Evolutionary conservation across 306 rosid species (phyloP).

Genomic region (Corylus americana): DNA sequence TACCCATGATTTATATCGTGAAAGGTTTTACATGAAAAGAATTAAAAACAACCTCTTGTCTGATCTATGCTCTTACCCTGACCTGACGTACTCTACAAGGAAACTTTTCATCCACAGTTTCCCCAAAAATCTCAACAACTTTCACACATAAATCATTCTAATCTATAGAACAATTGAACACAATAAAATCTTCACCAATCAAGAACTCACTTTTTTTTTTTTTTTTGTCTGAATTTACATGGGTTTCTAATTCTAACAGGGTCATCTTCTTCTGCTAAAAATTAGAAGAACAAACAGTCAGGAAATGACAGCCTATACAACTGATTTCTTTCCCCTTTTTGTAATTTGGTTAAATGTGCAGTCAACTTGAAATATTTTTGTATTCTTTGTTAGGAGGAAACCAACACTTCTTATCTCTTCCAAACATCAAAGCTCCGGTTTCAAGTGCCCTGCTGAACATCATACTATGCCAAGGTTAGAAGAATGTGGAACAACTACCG

Average conservation of each 20-base stretch:
- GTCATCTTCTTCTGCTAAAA: constrained; percentile 85
- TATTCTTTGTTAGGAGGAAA: constrained; percentile 31
- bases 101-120: not conserved
- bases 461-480: constrained; percentile 22
- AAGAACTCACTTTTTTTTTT: constrained; percentile 26
- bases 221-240: constrained; percentile 39
- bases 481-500: constrained; percentile 4
- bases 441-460: constrained; percentile 69
- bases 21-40: not conserved
- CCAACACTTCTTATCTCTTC: constrained; percentile 26
- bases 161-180: constrained; percentile 46
- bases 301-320: constrained; percentile 80
- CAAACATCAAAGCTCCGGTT: constrained; percentile 52
- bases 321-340: constrained; percentile 27
- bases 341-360: constrained; percentile 51
- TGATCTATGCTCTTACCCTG: constrained; percentile 12
- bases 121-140: constrained; percentile 36
- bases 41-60: constrained; percentile 19
- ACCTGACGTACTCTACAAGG: constrained; percentile 28
- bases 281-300: constrained; percentile 78
- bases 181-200: constrained; percentile 51
- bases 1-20: no score
- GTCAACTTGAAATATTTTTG: constrained; percentile 47
- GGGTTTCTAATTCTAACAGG: constrained; percentile 46
- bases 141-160: constrained; percentile 40